Percentiles rank a stretch among this genome's conserved stretches.
phyloP scores from a whole-genome alignment of 192 early-diverging fungal genomes.

The Backusella westeae region DNA sequence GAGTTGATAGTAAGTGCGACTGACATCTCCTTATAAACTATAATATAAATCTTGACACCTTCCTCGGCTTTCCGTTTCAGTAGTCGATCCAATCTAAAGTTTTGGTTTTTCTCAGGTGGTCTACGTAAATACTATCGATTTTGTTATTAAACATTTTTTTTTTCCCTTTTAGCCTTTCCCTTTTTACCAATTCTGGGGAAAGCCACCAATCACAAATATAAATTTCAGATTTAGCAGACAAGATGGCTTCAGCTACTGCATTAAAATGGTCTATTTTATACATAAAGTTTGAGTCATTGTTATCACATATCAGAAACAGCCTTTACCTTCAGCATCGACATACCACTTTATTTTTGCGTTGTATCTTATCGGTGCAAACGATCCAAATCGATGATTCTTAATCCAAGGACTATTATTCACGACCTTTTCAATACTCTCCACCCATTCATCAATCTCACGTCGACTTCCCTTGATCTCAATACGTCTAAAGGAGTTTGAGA shows the following conservation, averaged over 20 bases:
- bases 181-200: conserved; percentile 76
- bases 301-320: not conserved
- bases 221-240: conserved; percentile 67
- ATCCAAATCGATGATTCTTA: conserved; percentile 62
- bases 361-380: conserved; percentile 75
- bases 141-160: not conserved
- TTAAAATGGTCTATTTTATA: conserved; percentile 62
- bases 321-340: conserved; percentile 75
- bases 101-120: conserved; percentile 69
- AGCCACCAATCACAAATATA: conserved; percentile 90
- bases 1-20: conserved; percentile 72
- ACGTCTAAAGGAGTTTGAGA: conserved; percentile 57
- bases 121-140: conserved; percentile 63
- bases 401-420: conserved; percentile 61
- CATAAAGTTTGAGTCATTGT: not conserved
- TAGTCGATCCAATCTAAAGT: conserved; percentile 77
- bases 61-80: conserved; percentile 80
- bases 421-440: conserved; percentile 57
- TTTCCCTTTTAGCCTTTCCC: not conserved
- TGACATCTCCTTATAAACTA: conserved; percentile 85
- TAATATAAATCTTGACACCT: conserved; percentile 81
- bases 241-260: conserved; percentile 73
- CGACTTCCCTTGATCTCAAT: conserved; percentile 72
- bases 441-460: conserved; percentile 65
- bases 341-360: conserved; percentile 69